Conservation (phyloP, 129 eudicot species). For the Centrapalus pauciflorus region DNA sequence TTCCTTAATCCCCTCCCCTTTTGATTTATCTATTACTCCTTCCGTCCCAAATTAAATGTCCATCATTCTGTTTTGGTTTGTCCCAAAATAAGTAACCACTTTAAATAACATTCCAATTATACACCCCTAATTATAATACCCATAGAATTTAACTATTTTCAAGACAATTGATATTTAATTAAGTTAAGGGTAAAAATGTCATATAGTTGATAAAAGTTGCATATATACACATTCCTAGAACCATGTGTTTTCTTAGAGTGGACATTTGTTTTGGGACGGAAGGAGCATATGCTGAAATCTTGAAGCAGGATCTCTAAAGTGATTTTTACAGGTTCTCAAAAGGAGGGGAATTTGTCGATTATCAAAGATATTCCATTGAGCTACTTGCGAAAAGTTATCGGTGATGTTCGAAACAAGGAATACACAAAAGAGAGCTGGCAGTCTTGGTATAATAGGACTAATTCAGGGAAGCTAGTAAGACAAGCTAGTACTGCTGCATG, state of each 20-base stretch:
- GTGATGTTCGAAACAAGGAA: constrained; percentile 59
- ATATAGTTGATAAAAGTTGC: too few species aligned
- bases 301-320: background rate
- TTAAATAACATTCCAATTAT: too few species aligned
- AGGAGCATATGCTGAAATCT: constrained; percentile 17
- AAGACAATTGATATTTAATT: too few species aligned
- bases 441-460: constrained; percentile 69
- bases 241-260: too few species aligned
- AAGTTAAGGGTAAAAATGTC: too few species aligned
- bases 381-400: constrained; percentile 65
- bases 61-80: too few species aligned
- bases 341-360: constrained; percentile 56
- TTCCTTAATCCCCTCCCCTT: background rate
- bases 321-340: constrained; percentile 40
- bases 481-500: constrained; percentile 90
- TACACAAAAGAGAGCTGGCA: constrained; percentile 74
- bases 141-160: too few species aligned
- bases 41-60: too few species aligned
- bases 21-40: background rate
- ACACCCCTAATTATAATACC: too few species aligned
- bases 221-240: too few species aligned
- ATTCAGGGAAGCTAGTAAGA: constrained; percentile 77
- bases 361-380: constrained; percentile 75
- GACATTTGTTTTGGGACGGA: too few species aligned
- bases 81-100: too few species aligned